Evolutionary conservation across 495 filamentous ascomycete genomes (phyloP).

Genomic region (Talaromyces borbonicus): DNA sequence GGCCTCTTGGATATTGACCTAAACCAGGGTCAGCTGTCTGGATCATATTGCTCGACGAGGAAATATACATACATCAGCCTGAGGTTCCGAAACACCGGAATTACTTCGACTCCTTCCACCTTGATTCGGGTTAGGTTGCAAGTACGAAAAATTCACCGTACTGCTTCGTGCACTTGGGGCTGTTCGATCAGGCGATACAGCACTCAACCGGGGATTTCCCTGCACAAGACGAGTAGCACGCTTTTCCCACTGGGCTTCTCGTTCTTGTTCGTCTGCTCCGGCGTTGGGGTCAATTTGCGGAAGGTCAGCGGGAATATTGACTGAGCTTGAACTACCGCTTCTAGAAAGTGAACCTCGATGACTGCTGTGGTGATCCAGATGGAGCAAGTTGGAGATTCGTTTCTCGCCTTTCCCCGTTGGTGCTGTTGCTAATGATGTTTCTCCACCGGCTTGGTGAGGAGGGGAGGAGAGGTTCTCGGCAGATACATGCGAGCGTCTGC

Average conservation of each 20-base stretch:
- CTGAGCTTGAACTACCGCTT: conserved; percentile 44
- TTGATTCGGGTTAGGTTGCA: neutral
- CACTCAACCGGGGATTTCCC: conserved; percentile 41
- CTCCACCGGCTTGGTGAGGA: conserved; percentile 7
- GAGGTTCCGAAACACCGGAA: conserved; percentile 25
- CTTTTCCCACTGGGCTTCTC: conserved; percentile 69
- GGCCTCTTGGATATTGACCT: conserved; percentile 90
- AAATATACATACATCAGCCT: conserved; percentile 30
- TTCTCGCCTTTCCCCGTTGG: conserved; percentile 22
- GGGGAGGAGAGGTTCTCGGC: conserved; percentile 19
- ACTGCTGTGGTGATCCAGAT: conserved; percentile 42
- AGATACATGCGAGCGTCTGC: conserved; percentile 33
- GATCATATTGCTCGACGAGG: neutral
- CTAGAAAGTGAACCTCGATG: conserved; percentile 40
- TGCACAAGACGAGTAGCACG: conserved; percentile 75
- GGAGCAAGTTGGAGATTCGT: conserved; percentile 61
- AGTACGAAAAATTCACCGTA: neutral
- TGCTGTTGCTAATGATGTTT: no score
- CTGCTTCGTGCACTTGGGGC: neutral
- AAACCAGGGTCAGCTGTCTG: neutral
- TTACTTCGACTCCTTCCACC: conserved; percentile 25
- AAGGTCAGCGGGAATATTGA: conserved; percentile 67
- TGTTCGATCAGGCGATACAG: conserved; percentile 10
- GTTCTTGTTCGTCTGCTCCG: conserved; percentile 38
- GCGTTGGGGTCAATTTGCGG: conserved; percentile 55